phyloP scores from a whole-genome alignment of 140 eudicot species.

The Ambrosia hybrid region DNA sequence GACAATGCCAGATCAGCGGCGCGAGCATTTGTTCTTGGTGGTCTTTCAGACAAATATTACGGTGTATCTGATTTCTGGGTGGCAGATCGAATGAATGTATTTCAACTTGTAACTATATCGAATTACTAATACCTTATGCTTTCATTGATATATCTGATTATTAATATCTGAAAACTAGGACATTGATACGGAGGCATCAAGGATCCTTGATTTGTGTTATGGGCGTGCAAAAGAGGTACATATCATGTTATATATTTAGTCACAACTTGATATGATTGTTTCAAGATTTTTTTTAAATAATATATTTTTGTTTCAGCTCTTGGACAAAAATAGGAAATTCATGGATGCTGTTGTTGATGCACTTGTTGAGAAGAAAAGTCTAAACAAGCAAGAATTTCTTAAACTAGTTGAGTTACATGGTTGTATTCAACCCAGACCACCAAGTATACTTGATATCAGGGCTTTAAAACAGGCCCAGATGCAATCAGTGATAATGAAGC shows the following conservation, averaged over 20 bases:
- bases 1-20: conserved; percentile 93
- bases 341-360: conserved; percentile 72
- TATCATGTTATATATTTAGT: background rate
- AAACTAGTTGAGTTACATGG: conserved; percentile 70
- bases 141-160: conserved; percentile 16
- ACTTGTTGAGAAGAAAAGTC: conserved; percentile 67
- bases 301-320: conserved; percentile 39
- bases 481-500: conserved; percentile 43
- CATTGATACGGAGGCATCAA: conserved; percentile 72
- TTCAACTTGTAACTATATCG: background rate
- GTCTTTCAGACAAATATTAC: conserved; percentile 77
- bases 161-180: conserved; percentile 43
- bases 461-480: conserved; percentile 48
- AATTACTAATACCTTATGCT: conserved; percentile 5
- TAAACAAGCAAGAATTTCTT: conserved; percentile 69
- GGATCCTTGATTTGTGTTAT: conserved; percentile 67
- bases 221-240: conserved; percentile 74
- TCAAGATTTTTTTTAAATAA: background rate
- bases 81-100: conserved; percentile 65
- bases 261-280: conserved; percentile 14
- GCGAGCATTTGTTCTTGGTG: conserved; percentile 78
- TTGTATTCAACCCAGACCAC: conserved; percentile 59
- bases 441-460: conserved; percentile 68
- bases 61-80: conserved; percentile 85
- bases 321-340: conserved; percentile 62